Conservation (phyloP, 352 stramenopile genomes). For the Pythium brachiatum region DNA sequence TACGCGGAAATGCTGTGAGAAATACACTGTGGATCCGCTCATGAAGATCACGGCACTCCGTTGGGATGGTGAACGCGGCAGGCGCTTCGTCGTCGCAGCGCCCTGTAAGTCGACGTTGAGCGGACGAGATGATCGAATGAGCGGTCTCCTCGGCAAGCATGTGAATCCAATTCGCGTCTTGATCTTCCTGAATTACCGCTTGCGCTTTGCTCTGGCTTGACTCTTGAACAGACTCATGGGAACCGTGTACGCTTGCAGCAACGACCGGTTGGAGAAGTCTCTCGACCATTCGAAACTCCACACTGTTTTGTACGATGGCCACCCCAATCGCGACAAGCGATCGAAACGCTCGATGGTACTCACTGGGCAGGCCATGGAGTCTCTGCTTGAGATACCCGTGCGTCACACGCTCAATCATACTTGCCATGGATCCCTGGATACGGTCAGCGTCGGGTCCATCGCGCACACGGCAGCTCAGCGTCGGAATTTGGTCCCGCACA, state of each 20-base stretch:
- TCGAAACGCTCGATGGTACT: conserved; percentile 1
- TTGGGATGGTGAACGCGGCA: background rate
- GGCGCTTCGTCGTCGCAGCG: background rate
- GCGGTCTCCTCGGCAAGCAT: background rate
- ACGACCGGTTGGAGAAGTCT: background rate
- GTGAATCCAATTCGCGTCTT: background rate
- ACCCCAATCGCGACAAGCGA: background rate
- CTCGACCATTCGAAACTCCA: background rate
- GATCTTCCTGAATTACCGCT: too few species aligned
- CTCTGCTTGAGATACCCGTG: background rate
- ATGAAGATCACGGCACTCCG: background rate
- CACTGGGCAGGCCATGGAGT: background rate
- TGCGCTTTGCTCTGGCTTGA: too few species aligned
- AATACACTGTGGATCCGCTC: background rate
- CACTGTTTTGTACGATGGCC: background rate
- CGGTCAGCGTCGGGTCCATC: background rate
- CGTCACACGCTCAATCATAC: conserved; percentile 5
- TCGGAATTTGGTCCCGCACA: background rate
- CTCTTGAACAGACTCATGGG: too few species aligned
- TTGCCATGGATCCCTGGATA: conserved; percentile 1
- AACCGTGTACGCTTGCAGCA: background rate
- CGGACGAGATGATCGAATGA: background rate
- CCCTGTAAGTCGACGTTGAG: background rate
- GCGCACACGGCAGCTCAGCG: background rate
- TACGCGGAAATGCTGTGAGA: background rate